Base-by-base conservation (phyloP, 129 eudicot genomes). In the Flaveria brownii region DNA sequence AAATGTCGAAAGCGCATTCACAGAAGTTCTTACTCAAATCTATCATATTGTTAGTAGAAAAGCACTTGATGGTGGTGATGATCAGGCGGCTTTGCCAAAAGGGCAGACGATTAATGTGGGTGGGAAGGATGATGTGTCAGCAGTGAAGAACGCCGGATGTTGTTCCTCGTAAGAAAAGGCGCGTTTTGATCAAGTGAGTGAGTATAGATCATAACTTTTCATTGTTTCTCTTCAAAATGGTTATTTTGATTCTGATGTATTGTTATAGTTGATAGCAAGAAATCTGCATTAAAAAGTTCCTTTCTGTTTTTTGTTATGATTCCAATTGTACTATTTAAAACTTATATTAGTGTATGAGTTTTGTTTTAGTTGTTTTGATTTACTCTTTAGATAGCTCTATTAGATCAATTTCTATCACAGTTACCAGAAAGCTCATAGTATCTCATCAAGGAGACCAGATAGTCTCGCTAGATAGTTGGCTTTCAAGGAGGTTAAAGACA, bases 21-120 rank as follows among this genome's bases (percentile, higher is more conserved):
- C 59, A 52, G 22, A 52, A 52, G 59, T 52, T 52, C 59, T 52
- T 52, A 52, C 59, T n/a, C 59, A 52, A 52, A 52, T 52, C 59
- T 16, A 52, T 52, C 59, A 52, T 52, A 52, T 52, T n/a, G 59
- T 52, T 52, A 52, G 59, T 52, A 52, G 59, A 52, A 52, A 52
- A 52, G 59, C 59, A 16, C 59, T 52, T 5, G 59, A 52, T 52
- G 59, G 59, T 1, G 59, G 59, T n/a, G 59, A 52, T 52, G 59
- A 52, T 52, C 59, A 52, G 59, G 59, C 59, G 23, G 59, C 23
- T 7, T n/a, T 52, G 20, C 59, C 59, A 52, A 52, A 52, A n/a
- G 59, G 59, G 9, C 59, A 52, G 22, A 52, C 59, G 23, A 52
- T 52, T 52, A 52, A 52, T n/a, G 59, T 52, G 23, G 55, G 55